Base-by-base conservation (phyloP, 306 rosid genomes). In the Abrus pulchellus region DNA sequence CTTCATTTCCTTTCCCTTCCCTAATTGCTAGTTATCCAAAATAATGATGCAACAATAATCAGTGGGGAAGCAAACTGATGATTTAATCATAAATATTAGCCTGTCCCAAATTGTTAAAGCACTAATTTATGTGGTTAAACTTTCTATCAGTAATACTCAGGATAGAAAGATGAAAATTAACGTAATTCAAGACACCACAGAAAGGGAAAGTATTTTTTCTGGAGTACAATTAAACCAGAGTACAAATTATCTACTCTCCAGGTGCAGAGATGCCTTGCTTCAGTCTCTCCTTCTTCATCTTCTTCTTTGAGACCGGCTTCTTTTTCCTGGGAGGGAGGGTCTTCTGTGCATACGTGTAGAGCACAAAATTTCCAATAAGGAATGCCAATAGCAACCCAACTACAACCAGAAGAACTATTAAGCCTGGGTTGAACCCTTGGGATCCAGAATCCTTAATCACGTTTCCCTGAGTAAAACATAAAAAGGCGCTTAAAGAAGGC, bases 231-330 rank as follows among this genome's bases (percentile, higher is more conserved):
- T 74, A 75, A 84, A 81, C 49, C 78, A 65, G 54, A 72, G 81
- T 65, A 76, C 40, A 50, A 13, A 20, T 72, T 43, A 9, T 67
- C 85, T 88, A 96, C 85, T 96, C 99, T 82, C 99, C 99, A 9
- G 99, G 99, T 64, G 97, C 98, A 77, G 99, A 93, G 68, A 93
- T 87, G 7, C 99, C 99, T 87, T 96, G 98, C 93, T 86, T 96
- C 91, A 96, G 90, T 81, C 90, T 90, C 85, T 96, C 99, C 85
- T 12, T 96, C 73, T 84, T 93, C 90, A 96, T 89, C 92, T 96
- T 96, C 97, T 96, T 96, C 90, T 93, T 96, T 12, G 99, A 96
- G 65, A 96, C 48, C 5, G 92, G 97, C 90, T 96, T 96, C 90
- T 96, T 96, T 87, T 92, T 96, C 54, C 82, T 86, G 2, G 92